A percentile compares a stretch with the other conserved stretches of the same genome.
These are phyloP conservation scores for Leccinum griseonigrum DNA, from an alignment of 1,284 basidiomycete species.

Conservation along the genomic window DNA sequence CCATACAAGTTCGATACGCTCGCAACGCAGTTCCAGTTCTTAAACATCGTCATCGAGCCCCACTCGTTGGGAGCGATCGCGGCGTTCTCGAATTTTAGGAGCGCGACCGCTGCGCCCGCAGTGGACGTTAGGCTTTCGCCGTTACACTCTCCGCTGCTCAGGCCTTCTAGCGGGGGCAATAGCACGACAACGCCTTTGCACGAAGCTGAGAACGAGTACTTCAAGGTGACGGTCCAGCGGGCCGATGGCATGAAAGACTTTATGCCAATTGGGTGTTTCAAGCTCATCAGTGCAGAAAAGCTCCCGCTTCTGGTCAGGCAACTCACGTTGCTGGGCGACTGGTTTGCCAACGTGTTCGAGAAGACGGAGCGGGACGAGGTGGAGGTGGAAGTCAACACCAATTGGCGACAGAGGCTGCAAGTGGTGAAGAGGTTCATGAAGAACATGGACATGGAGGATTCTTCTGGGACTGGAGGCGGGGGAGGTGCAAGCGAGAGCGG, in stretches of 20 bases:
- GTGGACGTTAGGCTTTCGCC: conserved; percentile 22
- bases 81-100: conserved; percentile 63
- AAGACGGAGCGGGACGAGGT: conserved; percentile 69
- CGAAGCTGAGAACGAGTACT: conserved; percentile 85
- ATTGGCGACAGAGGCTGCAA: conserved; percentile 82
- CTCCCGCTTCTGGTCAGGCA: conserved; percentile 84
- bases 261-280: conserved; percentile 87
- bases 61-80: conserved; percentile 84
- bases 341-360: conserved; percentile 84
- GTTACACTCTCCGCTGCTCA: conserved; percentile 19
- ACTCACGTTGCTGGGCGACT: conserved; percentile 81
- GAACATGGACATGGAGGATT: conserved; percentile 25
- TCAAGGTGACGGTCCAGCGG: conserved; percentile 86
- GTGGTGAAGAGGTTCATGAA: conserved; percentile 67
- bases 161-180: conserved; percentile 11
- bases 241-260: conserved; percentile 89
- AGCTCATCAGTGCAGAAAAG: conserved; percentile 84
- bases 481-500: background rate
- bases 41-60: conserved; percentile 96
- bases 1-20: conserved; percentile 92
- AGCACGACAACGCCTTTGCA: conserved; percentile 13
- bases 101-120: background rate
- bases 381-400: conserved; percentile 80
- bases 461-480: conserved; percentile 2
- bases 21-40: conserved; percentile 92